Evolutionary conservation across 257 asterid species (phyloP), one percentile per base, ranked within the genome.

Genomic region (Solanum paucissectum): DNA sequence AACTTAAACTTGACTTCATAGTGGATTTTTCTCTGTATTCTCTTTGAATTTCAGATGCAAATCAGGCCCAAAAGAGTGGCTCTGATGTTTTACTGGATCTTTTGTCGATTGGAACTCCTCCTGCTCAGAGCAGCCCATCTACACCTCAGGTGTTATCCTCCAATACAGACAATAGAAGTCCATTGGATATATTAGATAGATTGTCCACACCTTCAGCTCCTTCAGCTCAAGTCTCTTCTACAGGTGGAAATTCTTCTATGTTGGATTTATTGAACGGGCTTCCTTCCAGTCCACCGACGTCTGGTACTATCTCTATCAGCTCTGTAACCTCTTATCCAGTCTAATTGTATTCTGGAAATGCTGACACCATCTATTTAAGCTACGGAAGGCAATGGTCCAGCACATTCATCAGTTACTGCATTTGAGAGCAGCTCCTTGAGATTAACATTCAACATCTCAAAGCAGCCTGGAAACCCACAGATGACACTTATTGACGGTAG

Each of bases 191-290:
- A 87, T 90, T 95, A 77, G 94, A 92, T 71, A 89, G 90, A 37
- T 87, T 95, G 87, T 87, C 94, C 68, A 88, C 95, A 75, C 93
- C 94, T 83, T 90, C 98, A 89, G 91, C 89, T 16, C 90, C 93
- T 77, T 89, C 97, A 71, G 90, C 90, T 49, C 90, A 85, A 52
- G 87, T 87, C 64, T 76, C 95, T 75, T 91, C 94, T 34, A 88
- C 94, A 73, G 90, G 87, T 89, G 92, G 91, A 87, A 94, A 90
- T 92, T 95, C 98, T 91, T 89, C 98, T 23, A 91, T 95, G 95
- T 91, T 94, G 94, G 99, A 96, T 92, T 89, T 96, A 87, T 90
- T 97, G 95, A 95, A 95, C 87, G 94, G 94, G 58, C 92, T 97
- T 90, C 94, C 94, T 60, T 90, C 98, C 82, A 92, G 88, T 90